Percentiles rank a stretch among this genome's conserved stretches.
Conservation (phyloP, 1,284 basidiomycete genomes). For the Cryptococcus deneoformans region DNA sequence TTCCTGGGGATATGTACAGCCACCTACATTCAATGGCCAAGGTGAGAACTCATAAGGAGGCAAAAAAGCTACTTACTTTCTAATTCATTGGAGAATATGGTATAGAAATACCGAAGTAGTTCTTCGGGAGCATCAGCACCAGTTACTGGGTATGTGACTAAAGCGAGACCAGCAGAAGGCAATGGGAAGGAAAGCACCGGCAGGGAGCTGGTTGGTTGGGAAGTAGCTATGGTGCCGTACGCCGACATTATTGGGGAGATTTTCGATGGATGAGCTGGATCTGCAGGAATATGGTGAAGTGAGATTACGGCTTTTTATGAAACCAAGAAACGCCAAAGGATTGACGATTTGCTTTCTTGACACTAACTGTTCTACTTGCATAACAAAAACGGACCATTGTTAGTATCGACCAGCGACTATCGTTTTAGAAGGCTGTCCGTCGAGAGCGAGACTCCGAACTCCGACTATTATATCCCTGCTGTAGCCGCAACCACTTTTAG, state of each 20-base stretch:
- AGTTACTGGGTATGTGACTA: conserved; percentile 64
- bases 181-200: conserved; percentile 44
- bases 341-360: too few species aligned
- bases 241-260: conserved; percentile 33
- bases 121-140: conserved; percentile 55
- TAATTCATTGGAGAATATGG: conserved; percentile 65
- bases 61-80: conserved; percentile 49
- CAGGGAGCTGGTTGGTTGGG: conserved; percentile 35
- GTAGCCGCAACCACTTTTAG: too few species aligned
- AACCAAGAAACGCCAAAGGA: too few species aligned
- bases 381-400: too few species aligned
- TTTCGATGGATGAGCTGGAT: too few species aligned
- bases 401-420: too few species aligned
- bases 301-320: too few species aligned
- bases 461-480: too few species aligned
- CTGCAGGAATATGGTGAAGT: too few species aligned
- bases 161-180: conserved; percentile 26
- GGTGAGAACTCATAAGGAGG: not conserved
- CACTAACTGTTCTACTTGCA: too few species aligned
- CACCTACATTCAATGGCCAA: conserved; percentile 42
- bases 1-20: conserved; percentile 81
- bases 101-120: conserved; percentile 62
- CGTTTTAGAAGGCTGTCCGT: too few species aligned
- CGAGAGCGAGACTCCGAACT: too few species aligned
- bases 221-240: conserved; percentile 53